Base-by-base conservation (phyloP, 805 yeast genomes). In the Phaffomyces thermotolerans region DNA sequence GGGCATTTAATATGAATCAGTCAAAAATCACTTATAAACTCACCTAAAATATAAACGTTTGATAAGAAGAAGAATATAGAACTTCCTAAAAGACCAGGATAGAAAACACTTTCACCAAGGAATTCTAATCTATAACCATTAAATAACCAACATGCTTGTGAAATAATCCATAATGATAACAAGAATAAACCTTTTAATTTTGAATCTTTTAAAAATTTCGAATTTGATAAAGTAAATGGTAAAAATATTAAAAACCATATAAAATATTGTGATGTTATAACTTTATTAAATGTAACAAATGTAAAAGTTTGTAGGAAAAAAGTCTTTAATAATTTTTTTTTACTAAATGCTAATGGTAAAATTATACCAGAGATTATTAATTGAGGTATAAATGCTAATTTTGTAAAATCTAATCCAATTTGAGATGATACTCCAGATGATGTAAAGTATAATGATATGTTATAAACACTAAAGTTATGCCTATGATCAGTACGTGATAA, bases 191-290 rank as follows among this genome's bases (percentile, higher is more conserved):
- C 85, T 40, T 62, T 65, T 8, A 37, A 39, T 39, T 59, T 59
- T 4, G 54, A 42, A 0, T 43, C 47, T 0, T 59, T 48, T 1
- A 65, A 45, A 2, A 73, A 50, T 2, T 54, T 59, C 0, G 87
- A 69, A 8, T 65, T 58, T 2, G 81, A 68, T 8, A 88, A 59
- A 54, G 68, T 81, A 43, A 85, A 76, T 2, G 99, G 98, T 36
- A 91, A 62, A 51, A 90, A 78, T 13, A 89, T 84, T 53, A 93
- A 65, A 57, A 84, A 93, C 99, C 99, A 93, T 49, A 91, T 78
- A 63, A 93, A 93, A 64, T 93, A 93, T 66, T 93, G 99, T 1
- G 96, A 87, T 0, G 99, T 93, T 56, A 88, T 81, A 20, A 84
- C 93, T 63, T 84, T 84, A 65, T 84, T 84, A 63, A 76, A 84